Evolutionary conservation across 1,284 basidiomycete species (phyloP), one percentile per base, ranked within the genome.

Genomic region (Ceratorhiza oryzae-sativae): DNA sequence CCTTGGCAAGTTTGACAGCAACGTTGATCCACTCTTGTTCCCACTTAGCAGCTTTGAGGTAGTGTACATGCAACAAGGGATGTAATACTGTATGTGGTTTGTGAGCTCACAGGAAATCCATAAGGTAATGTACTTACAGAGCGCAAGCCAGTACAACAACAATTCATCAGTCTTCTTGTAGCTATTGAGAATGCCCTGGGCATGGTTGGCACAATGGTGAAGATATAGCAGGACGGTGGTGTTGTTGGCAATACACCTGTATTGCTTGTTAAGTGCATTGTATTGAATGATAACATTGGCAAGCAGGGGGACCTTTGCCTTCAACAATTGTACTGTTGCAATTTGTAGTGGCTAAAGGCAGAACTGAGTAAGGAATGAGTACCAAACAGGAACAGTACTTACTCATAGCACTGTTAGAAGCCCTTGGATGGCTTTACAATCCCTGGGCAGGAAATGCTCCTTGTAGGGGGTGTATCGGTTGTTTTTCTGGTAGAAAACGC

Each of bases 251-350:
- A n/a, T n/a, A 20, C 34, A 18, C 12, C 30, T 9, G 27, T 58
- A 58, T 30, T 34, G 30, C 25, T 58, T 10, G 30, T 58, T 32
- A 12, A 58, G 55, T 6, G 30, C 34, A 20, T 58, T 30, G 34
- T 58, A 58, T 9, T 58, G 55, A 30, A 58, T 32, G 12, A 58
- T 34, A 32, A 58, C 34, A 13, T 58, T 32, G 2, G 55, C 55
- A 32, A 58, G 55, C 25, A 58, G 25, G 12, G 55, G 32, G 10
- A 58, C 34, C 13, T 58, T 58, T 58, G 55, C 27, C 3, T 30
- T 23, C 27, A 32, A 58, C 25, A 58, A n/a, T 15, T 30, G 18
- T 39, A 34, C 34, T 23, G 55, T 58, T 39, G 34, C 27, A 15
- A 30, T 58, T 58, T 32, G 25, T 5, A 58, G 23, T 30, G 55